phyloP scores from a whole-genome alignment of 106 monocot species.

The Platanthera guangdongensis region DNA sequence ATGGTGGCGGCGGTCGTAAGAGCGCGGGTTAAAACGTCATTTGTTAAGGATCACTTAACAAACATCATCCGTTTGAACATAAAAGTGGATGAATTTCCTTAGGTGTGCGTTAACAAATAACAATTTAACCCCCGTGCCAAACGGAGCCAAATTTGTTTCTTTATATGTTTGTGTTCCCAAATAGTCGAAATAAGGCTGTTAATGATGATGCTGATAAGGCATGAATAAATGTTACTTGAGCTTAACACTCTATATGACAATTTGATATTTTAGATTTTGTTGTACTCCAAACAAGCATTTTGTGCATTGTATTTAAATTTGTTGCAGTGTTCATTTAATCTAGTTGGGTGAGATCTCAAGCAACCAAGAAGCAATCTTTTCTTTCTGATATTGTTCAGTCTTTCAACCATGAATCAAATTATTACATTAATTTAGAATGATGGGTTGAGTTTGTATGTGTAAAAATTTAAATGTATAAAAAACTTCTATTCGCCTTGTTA shows the following conservation, averaged over 20 bases:
- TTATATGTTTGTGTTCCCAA: neutral
- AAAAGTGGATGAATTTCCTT: no score
- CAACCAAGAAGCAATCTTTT: neutral
- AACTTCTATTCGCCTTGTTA: neutral
- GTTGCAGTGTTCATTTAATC: neutral
- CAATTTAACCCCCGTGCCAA: no score
- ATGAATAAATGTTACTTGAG: neutral
- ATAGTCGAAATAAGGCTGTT: neutral
- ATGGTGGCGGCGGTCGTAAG: no score
- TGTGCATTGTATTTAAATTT: neutral
- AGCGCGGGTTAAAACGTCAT: no score
- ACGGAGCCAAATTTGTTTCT: neutral
- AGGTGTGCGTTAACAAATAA: no score
- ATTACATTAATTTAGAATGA: neutral
- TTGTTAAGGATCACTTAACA: no score
- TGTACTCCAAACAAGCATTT: neutral
- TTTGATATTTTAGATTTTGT: neutral
- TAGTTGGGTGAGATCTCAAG: neutral
- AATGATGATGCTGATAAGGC: neutral
- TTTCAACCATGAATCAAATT: neutral
- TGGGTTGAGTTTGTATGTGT: neutral
- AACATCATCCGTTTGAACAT: no score
- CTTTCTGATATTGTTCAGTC: neutral
- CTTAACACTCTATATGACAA: neutral
- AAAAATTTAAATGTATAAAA: neutral